phyloP scores from a whole-genome alignment of 2,329 filamentous ascomycete species.

The Penicillium sp. region DNA sequence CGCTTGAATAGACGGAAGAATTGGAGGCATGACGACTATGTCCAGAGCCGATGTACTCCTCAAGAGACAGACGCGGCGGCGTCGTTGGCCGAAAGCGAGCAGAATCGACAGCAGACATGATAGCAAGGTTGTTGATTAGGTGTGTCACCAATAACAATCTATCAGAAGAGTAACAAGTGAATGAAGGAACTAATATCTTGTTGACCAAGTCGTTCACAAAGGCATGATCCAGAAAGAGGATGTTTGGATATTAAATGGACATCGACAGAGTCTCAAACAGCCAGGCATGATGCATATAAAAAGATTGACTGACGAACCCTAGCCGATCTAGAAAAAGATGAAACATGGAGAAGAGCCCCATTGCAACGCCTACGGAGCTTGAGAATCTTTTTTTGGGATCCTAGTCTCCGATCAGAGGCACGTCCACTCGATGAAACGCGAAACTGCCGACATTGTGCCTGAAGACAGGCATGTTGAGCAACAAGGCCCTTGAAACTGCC shows the following conservation, averaged over 20 bases:
- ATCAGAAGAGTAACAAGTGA: constrained; percentile 20
- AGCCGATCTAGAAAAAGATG: constrained; percentile 37
- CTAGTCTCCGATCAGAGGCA: constrained; percentile 25
- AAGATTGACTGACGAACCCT: constrained; percentile 28
- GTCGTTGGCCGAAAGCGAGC: constrained; percentile 48
- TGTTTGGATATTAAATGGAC: constrained; percentile 44
- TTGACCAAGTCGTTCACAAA: constrained; percentile 16
- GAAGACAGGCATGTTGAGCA: constrained; percentile 20
- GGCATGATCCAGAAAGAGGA: constrained; percentile 21
- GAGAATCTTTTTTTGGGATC: constrained; percentile 29
- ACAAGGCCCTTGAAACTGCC: constrained; percentile 29
- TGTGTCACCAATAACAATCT: constrained; percentile 14
- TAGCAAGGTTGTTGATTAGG: constrained; percentile 30
- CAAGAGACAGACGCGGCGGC: constrained; percentile 41
- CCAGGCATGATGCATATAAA: constrained; percentile 25
- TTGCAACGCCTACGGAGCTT: constrained; percentile 32
- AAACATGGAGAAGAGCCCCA: constrained; percentile 42
- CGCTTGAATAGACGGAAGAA: constrained; percentile 64
- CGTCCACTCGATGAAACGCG: constrained; percentile 27
- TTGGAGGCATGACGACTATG: constrained; percentile 66
- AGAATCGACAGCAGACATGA: constrained; percentile 45
- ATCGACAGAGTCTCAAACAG: constrained; percentile 21
- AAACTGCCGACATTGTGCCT: constrained; percentile 28
- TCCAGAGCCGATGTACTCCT: constrained; percentile 33
- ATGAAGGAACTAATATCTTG: constrained; percentile 13